These are phyloP conservation scores for Aleurites moluccanus DNA, from an alignment of 441 rosid genomes.

Conservation along the genomic window DNA sequence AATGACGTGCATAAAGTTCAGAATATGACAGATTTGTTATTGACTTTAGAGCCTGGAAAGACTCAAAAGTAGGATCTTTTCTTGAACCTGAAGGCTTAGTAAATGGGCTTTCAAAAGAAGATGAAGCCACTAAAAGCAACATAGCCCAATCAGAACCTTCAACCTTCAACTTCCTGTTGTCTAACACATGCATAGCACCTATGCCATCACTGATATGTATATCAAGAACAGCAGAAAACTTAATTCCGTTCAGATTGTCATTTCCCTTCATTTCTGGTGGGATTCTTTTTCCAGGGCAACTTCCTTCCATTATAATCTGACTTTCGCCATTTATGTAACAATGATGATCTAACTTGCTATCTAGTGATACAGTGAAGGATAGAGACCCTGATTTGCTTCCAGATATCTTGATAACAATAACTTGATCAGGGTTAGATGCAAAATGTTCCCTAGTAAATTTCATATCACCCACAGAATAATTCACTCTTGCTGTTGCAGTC, in stretches of 20 bases:
- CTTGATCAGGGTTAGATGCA: constrained; percentile 77
- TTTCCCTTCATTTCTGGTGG: constrained; percentile 40
- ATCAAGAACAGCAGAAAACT: constrained; percentile 68
- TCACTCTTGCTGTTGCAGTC: constrained; percentile 66
- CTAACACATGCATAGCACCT: constrained; percentile 46
- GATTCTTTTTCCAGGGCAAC: constrained; percentile 66
- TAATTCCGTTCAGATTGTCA: constrained; percentile 66
- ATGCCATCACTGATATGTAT: constrained; percentile 51
- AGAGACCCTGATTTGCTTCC: constrained; percentile 60
- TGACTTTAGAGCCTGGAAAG: constrained; percentile 40
- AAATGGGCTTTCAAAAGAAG: constrained; percentile 83
- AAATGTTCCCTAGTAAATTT: constrained; percentile 73
- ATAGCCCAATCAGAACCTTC: constrained; percentile 74
- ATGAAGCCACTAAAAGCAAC: constrained; percentile 66
- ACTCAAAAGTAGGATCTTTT: constrained; percentile 63
- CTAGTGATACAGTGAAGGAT: constrained; percentile 63
- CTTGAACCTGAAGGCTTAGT: constrained; percentile 64
- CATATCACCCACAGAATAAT: constrained; percentile 64
- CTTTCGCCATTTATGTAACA: constrained; percentile 12
- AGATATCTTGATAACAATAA: constrained; percentile 61
- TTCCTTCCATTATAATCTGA: constrained; percentile 43
- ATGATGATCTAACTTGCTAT: constrained; percentile 35
- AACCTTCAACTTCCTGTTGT: constrained; percentile 62
- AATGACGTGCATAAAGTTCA: constrained; percentile 62
- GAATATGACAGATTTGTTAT: constrained; percentile 54